These are phyloP conservation scores for Funneliformis geosporum DNA, from an alignment of 192 early-diverging fungal genomes.

Conservation along the genomic window DNA sequence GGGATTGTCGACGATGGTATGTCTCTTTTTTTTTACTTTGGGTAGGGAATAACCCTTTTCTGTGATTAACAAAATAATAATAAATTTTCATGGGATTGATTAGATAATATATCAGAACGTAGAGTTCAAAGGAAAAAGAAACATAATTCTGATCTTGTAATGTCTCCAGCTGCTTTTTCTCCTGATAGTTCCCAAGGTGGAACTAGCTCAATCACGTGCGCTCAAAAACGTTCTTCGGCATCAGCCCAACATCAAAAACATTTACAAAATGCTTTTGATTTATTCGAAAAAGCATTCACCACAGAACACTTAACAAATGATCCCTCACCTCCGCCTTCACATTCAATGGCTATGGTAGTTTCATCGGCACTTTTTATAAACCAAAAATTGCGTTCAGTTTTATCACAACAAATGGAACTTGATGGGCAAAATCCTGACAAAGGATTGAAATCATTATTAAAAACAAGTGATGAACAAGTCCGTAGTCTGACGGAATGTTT, in stretches of 20 bases:
- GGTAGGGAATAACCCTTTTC: no score
- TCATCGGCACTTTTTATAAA: slow-evolving; percentile 33
- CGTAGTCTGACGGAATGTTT: slow-evolving; percentile 35
- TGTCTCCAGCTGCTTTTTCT: slow-evolving; percentile 13
- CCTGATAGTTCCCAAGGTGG: slow-evolving; percentile 27
- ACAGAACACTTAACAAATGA: not conserved
- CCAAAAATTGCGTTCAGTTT: slow-evolving; percentile 18
- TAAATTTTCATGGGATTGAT: not conserved
- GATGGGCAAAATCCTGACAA: slow-evolving; percentile 16
- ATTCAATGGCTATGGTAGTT: slow-evolving; percentile 36
- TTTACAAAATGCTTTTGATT: slow-evolving; percentile 36
- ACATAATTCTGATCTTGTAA: not conserved
- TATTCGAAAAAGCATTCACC: slow-evolving; percentile 34
- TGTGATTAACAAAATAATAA: not conserved
- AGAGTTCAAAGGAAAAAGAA: not conserved
- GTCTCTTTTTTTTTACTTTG: not conserved
- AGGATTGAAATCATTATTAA: slow-evolving; percentile 18
- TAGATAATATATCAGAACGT: not conserved
- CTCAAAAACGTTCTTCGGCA: not conserved
- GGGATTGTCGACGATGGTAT: not conserved
- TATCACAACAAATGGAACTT: not conserved
- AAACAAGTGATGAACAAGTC: slow-evolving; percentile 36
- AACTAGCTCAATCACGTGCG: not conserved
- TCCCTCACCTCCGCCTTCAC: slow-evolving; percentile 31
- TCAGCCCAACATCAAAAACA: slow-evolving; percentile 33